A percentile compares a stretch with the other conserved stretches of the same genome.
phyloP scores from a whole-genome alignment of 139 green algal species.

The Pycnococcus provasolii region DNA sequence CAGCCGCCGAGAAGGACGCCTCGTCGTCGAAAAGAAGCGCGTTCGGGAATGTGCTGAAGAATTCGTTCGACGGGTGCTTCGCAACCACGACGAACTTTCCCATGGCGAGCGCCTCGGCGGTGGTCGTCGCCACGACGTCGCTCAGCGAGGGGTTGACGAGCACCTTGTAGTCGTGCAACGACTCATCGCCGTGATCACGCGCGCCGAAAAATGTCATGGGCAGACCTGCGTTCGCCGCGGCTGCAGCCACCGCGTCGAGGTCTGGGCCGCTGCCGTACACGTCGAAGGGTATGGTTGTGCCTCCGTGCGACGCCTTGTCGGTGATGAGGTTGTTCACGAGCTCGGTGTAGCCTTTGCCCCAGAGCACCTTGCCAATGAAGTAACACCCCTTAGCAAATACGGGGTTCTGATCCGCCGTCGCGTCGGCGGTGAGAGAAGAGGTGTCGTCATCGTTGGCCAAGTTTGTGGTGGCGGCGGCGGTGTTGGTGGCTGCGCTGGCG shows the following conservation, averaged over 20 bases:
- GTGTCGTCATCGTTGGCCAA: neutral
- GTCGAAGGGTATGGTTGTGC: constrained; percentile 51
- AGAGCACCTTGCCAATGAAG: constrained; percentile 95
- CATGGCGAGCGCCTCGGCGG: constrained; percentile 95
- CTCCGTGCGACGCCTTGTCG: constrained; percentile 7
- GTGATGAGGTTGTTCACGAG: constrained; percentile 55
- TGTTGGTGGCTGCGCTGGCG: no score
- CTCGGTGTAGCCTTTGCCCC: constrained; percentile 98
- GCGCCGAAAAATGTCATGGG: constrained; percentile 71
- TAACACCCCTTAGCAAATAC: constrained; percentile 69
- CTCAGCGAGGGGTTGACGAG: constrained; percentile 89
- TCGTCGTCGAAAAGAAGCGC: constrained; percentile 15
- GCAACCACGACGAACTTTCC: constrained; percentile 93
- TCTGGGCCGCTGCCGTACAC: constrained; percentile 88
- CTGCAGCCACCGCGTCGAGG: constrained; percentile 52
- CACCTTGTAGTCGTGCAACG: constrained; percentile 69
- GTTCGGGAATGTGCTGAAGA: constrained; percentile 36
- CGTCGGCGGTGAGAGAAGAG: neutral
- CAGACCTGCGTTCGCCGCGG: constrained; percentile 41
- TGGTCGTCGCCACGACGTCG: constrained; percentile 95
- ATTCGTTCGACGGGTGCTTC: constrained; percentile 88
- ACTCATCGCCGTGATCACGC: constrained; percentile 72
- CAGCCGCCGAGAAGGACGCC: neutral
- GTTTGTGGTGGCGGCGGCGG: neutral
- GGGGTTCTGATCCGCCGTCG: neutral